Evolutionary conservation across 78 protist species (phyloP), one percentile per base, ranked within the genome.

Genomic region (Dictyostelium capitatum): DNA sequence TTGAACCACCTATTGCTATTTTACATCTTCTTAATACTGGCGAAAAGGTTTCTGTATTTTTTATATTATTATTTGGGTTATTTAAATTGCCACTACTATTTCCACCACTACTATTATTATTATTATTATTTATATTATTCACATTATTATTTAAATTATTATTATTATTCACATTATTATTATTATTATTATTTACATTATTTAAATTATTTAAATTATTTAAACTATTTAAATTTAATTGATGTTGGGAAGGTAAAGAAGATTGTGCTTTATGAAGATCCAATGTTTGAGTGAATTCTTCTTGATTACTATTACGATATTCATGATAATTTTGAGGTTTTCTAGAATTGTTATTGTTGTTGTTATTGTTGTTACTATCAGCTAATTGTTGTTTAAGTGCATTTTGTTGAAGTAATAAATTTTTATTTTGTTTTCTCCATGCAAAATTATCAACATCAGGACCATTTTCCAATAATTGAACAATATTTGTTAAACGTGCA

Each of bases 1-100:
- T 78, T 53, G 83, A 78, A 0, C 83, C 83, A 78, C 90, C 90
- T 67, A 82, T 82, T 51, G 51, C 65, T 28, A 82, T 82, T 82
- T 82, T 82, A 82, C 67, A 53, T 23, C 20, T 50, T 82, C 90
- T 82, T 53, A 3, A n/a, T 8, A n/a, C 11, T 46, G 41, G 9
- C 46, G 75, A 30, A 37, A 37, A 37, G 1, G 43, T 37, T 37
- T 37, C 43, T 37, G 43, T 37, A 37, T 37, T 37, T 37, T 37
- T 4, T 19, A 12, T 79, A 37, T n/a, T n/a, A 51, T 12, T 4
- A 8, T 43, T 41, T 64, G 28, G 59, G 23, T 32, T 14, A 72
- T 57, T 12, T 37, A 37, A 37, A 23, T 20, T 41, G n/a, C n/a
- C n/a, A 5, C 53, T 50, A 17, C 20, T 50, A 20, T 11, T 28